phyloP scores from a whole-genome alignment of 768 basidiomycete species.

The Boletus subcaerulescens region DNA sequence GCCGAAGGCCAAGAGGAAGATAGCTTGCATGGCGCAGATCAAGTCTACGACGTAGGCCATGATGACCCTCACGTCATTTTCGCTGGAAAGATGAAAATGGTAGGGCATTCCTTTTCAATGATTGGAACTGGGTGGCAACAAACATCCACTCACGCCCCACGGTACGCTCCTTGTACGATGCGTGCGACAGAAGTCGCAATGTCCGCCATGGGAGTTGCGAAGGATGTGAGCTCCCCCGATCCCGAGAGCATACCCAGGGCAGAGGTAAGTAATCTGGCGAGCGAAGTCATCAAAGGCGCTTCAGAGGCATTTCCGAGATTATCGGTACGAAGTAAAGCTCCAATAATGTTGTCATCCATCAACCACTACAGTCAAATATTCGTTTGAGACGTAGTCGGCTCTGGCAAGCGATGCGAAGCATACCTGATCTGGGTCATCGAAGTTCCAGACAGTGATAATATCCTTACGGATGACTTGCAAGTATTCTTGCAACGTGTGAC shows the following conservation, averaged over 20 bases:
- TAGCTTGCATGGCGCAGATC: conserved; percentile 14
- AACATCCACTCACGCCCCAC: conserved; percentile 5
- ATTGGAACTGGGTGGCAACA: not conserved
- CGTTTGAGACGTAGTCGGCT: not conserved
- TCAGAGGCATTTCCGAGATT: not conserved
- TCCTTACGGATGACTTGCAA: conserved; percentile 11
- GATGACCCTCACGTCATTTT: conserved; percentile 9
- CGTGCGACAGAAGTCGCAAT: not conserved
- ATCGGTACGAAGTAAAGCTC: conserved; percentile 1
- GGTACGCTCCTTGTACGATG: not conserved
- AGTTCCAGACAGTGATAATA: conserved; percentile 12
- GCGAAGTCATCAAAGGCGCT: not conserved
- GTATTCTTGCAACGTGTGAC: conserved; percentile 7
- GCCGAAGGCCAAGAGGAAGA: conserved; percentile 1
- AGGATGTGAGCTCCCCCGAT: not conserved
- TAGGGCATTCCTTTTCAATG: not conserved
- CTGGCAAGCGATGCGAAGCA: not conserved
- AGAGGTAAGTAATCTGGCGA: not conserved
- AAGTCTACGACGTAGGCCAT: conserved; percentile 15
- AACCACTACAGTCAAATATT: conserved; percentile 3
- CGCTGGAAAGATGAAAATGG: not conserved
- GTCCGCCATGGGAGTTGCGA: not conserved
- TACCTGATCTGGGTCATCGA: conserved; percentile 12
- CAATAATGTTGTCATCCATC: conserved; percentile 1
- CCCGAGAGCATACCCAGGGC: not conserved